Evolutionary conservation across 768 basidiomycete genomes (phyloP), one percentile per base, ranked within the genome.

Genomic region (Rhizopogon rudus): DNA sequence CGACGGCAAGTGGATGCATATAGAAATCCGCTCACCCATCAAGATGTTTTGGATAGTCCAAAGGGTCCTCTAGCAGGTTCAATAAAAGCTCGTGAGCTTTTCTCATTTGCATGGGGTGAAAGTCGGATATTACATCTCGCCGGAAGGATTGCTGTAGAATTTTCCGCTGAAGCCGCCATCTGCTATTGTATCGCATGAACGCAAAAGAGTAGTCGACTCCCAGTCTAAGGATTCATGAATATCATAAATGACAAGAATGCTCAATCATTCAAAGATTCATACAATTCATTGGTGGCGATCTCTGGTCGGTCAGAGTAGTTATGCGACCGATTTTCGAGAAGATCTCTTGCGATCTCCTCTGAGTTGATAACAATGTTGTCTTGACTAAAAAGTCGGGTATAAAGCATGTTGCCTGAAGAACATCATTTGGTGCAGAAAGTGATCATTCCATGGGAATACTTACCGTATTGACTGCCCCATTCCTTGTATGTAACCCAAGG

Each of bases 131-230:
- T 13, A 39, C 51, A 25, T 59, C 51, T 6, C 20, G 17, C 14
- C 55, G 57, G 44, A 62, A 55, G 20, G 53, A 33, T n/a, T 62
- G 59, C 8, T 55, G 54, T 22, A 60, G 40, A 14, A 60, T 42
- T 22, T 44, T 56, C 31, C 62, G 61, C 28, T 62, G 61, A 25
- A 55, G 40, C 9, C 59, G 61, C 61, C 61, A 63, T 20, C 33
- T 37, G 31, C 52, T 42, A 39, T 53, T 56, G 37, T 63, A 63
- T 20, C 54, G 53, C 58, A 63, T 44, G 14, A 60, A 43, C 4
- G 42, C 51, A 7, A 49, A 51, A 25, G 39, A 48, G 41, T 46
- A 56, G 44, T 52, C 40, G n/a, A 52, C 44, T 14, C 54, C 57
- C 29, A 61, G 49, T 35, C 55, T 56, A 37, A 5, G n/a, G 12